Base-by-base conservation (phyloP, 1,139 yeast species). In the Scheffersomyces lignicola region DNA sequence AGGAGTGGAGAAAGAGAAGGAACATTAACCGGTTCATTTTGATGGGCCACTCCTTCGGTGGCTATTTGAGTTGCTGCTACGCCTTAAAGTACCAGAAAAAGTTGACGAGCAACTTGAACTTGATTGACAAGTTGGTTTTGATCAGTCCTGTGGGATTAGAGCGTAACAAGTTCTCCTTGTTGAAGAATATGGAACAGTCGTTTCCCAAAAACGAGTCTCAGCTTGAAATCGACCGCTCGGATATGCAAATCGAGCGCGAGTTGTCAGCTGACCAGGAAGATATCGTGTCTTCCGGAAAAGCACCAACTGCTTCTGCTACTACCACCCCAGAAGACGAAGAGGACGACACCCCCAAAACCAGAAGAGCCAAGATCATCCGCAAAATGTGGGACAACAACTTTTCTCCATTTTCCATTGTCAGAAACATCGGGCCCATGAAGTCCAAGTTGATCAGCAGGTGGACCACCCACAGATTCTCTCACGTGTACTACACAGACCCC, bases 11-110 rank as follows among this genome's bases (percentile, higher is more conserved):
- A 44, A 54, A 55, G 26, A 65, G 63, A 20, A 70, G 84, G 29
- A 66, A 70, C 0, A 59, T 85, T 27, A 65, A 71, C 4, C 74
- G 74, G 43, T 81, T 92, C 49, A 79, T 85, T 18, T 58, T 92
- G 16, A 73, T 92, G 40, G 97, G 96, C 1, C 98, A 92, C 59
- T 89, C 97, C 0, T 78, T 89, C 50, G 98, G 98, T 13, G 97
- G 96, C 0, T 89, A 89, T 51, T 61, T 92, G 39, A 81, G 94
- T 16, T 75, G 84, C 42, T 80, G 86, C 8, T 92, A 92, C 56
- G 81, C 92, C 6, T 49, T 81, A 48, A 81, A 80, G 47, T 83
- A 87, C 54, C 67, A 69, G 46, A 57, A 54, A 29, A 44, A 50
- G 17, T 37, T 62, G 24, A 40, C 49, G 3, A 57, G 58, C 1